Conservation (phyloP, 2,329 filamentous ascomycete genomes). For the Stemphylium beticola region DNA sequence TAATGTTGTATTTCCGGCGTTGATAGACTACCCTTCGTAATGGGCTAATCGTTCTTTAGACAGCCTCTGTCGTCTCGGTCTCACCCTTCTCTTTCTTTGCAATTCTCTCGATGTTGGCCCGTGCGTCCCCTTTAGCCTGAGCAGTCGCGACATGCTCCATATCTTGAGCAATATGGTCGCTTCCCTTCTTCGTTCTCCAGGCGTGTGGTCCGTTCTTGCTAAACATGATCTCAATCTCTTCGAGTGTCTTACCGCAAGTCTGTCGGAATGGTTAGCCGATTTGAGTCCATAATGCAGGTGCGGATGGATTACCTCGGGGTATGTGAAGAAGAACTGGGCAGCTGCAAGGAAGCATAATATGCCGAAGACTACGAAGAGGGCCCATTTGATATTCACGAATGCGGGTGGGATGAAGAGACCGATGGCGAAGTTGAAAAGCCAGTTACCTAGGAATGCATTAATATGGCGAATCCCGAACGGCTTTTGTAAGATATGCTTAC, state of each 20-base stretch:
- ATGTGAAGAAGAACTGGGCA: slow-evolving; percentile 70
- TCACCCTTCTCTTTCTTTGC: slow-evolving; percentile 25
- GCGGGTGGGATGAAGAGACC: slow-evolving; percentile 62
- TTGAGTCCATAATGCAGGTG: neutral
- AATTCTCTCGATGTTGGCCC: slow-evolving; percentile 28
- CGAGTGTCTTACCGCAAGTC: slow-evolving; percentile 75
- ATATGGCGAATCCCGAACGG: slow-evolving; percentile 34
- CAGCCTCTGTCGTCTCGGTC: slow-evolving; percentile 10
- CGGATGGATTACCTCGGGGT: slow-evolving; percentile 59
- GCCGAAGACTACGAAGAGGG: slow-evolving; percentile 77
- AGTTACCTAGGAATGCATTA: slow-evolving; percentile 54
- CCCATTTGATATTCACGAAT: slow-evolving; percentile 63
- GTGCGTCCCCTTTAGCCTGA: slow-evolving; percentile 34
- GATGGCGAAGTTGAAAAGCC: slow-evolving; percentile 65
- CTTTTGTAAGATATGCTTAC: slow-evolving; percentile 39
- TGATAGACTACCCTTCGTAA: no score
- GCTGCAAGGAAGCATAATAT: slow-evolving; percentile 72
- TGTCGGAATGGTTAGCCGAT: neutral
- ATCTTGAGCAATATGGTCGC: slow-evolving; percentile 32
- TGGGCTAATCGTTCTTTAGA: neutral
- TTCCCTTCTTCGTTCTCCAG: slow-evolving; percentile 58
- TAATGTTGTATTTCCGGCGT: no score
- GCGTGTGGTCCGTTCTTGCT: slow-evolving; percentile 58
- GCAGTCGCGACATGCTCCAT: slow-evolving; percentile 30
- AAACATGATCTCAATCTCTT: slow-evolving; percentile 79